Percentiles rank a stretch among this genome's conserved stretches.
Conservation (phyloP, 805 yeast genomes). For the Jamesozyma jinghongensis region DNA sequence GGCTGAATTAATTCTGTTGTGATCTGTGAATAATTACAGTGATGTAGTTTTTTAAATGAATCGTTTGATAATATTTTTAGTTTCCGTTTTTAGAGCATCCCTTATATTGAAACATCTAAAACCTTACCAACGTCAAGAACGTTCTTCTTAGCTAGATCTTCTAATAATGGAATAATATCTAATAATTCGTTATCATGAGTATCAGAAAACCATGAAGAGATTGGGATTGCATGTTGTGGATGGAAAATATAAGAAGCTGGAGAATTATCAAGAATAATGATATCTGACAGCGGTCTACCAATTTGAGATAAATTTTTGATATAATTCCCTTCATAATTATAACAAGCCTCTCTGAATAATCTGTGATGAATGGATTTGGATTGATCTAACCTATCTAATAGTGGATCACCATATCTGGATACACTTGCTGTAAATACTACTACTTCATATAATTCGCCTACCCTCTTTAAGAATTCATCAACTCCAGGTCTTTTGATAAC, state of each 20-base stretch:
- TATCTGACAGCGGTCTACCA: conserved; percentile 81
- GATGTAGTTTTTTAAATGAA: too few relatives aligned
- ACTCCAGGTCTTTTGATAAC: conserved; percentile 98
- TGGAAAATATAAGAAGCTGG: conserved; percentile 98
- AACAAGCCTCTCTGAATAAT: conserved; percentile 89
- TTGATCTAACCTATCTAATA: conserved; percentile 80
- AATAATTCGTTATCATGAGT: conserved; percentile 91
- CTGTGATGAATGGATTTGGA: conserved; percentile 76
- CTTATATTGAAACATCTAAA: conserved; percentile 55
- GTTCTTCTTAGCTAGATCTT: conserved; percentile 61
- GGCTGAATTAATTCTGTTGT: too few relatives aligned
- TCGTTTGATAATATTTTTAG: too few relatives aligned
- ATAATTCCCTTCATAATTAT: conserved; percentile 86
- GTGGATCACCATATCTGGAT: conserved; percentile 90
- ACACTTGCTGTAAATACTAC: conserved; percentile 97
- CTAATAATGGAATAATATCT: conserved; percentile 83
- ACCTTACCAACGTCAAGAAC: conserved; percentile 84
- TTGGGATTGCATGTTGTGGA: conserved; percentile 96
- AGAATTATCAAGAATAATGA: conserved; percentile 90
- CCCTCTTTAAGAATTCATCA: conserved; percentile 77
- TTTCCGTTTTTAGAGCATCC: too few relatives aligned
- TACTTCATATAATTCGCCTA: conserved; percentile 83
- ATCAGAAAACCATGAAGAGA: conserved; percentile 97
- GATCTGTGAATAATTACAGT: too few relatives aligned
- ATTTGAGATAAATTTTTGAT: conserved; percentile 89